These are phyloP conservation scores for Lycium ferocissimum DNA, from an alignment of 257 asterid species.

Conservation along the genomic window DNA sequence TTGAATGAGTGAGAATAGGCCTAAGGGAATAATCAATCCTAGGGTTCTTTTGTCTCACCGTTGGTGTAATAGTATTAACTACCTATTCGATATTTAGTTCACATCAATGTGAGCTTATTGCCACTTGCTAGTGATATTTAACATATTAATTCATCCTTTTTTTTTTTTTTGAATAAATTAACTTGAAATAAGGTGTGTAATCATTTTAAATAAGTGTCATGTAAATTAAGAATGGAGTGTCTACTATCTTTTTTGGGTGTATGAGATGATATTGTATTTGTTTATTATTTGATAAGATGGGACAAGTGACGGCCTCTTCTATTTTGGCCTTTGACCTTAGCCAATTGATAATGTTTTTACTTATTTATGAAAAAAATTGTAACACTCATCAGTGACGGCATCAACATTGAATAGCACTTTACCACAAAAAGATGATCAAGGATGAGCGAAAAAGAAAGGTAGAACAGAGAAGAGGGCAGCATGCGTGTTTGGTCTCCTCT, in stretches of 20 bases:
- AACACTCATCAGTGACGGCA: not conserved
- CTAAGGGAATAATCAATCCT: not conserved
- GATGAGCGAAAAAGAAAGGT: not conserved
- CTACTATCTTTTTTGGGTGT: too few relatives aligned
- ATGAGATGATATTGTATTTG: too few relatives aligned
- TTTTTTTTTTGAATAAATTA: too few relatives aligned
- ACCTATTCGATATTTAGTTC: too few relatives aligned
- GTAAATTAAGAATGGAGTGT: too few relatives aligned
- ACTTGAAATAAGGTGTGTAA: too few relatives aligned
- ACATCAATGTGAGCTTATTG: too few relatives aligned
- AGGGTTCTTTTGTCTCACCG: not conserved
- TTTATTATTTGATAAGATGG: too few relatives aligned
- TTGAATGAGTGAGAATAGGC: not conserved
- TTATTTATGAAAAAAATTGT: not conserved
- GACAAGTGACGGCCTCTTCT: not conserved
- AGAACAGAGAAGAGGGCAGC: not conserved
- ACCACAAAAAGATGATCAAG: not conserved
- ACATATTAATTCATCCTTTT: too few relatives aligned
- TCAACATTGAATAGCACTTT: not conserved
- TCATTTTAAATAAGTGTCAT: too few relatives aligned
- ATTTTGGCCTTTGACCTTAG: not conserved
- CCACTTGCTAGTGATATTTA: too few relatives aligned
- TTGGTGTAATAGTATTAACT: too few relatives aligned
- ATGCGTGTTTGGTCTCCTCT: slow-evolving; percentile 11
- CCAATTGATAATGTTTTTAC: not conserved